A percentile compares a stretch with the other conserved stretches of the same genome.
Conservation (phyloP, 148 eudicot species). For the Polygonum maritimum region DNA sequence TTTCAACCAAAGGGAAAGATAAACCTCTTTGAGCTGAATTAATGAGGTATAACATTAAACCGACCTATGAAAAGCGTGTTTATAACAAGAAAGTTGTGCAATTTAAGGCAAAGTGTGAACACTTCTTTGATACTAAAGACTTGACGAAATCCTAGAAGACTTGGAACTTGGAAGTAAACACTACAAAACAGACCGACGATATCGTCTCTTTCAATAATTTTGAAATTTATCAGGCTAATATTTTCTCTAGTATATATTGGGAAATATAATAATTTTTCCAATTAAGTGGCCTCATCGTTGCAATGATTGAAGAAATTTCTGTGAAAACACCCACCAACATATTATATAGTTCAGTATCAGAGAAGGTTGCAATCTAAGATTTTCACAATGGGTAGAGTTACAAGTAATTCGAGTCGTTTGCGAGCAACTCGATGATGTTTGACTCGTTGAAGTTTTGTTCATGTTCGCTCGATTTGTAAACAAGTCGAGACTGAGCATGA, state of each 20-base stretch:
- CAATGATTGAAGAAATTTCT: neutral
- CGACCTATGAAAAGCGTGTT: neutral
- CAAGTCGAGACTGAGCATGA: too few relatives aligned
- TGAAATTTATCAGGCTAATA: neutral
- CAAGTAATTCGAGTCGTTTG: too few relatives aligned
- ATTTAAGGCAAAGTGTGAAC: slow-evolving; percentile 2
- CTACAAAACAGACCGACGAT: neutral
- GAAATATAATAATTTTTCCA: neutral
- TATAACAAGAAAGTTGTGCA: neutral
- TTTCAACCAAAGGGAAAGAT: neutral
- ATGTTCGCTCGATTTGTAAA: too few relatives aligned
- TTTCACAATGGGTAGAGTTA: neutral
- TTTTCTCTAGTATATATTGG: neutral
- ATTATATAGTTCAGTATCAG: neutral
- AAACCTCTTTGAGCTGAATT: too few relatives aligned
- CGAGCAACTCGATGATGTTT: too few relatives aligned
- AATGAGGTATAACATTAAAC: neutral
- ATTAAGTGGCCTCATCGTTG: neutral
- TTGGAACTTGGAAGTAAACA: slow-evolving; percentile 5
- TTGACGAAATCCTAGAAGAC: neutral
- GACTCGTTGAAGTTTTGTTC: too few relatives aligned
- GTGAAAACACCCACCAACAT: neutral
- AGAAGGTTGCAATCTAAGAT: neutral
- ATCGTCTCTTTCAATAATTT: neutral
- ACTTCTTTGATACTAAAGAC: neutral